Percentiles rank a stretch among this genome's conserved stretches.
phyloP scores from a whole-genome alignment of 2,329 filamentous ascomycete genomes.

The Mycosphaerella sp. region DNA sequence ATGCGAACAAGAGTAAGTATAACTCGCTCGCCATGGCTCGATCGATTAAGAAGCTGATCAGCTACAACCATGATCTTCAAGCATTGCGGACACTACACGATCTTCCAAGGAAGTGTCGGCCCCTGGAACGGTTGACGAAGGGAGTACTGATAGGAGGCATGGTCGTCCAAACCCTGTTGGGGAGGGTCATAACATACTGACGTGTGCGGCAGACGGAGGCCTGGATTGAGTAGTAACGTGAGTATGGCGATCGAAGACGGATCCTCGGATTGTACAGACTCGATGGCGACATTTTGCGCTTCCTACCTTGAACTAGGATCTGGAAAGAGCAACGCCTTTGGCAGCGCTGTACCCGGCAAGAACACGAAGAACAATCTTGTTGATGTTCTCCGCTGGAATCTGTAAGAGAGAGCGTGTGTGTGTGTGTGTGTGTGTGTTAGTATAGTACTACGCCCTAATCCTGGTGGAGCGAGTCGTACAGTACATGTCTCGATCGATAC shows the following conservation, averaged over 20 bases:
- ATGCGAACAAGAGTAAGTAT: background rate
- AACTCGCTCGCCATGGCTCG: no score
- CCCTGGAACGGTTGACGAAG: background rate
- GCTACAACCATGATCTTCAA: background rate
- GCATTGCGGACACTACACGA: background rate
- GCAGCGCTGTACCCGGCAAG: background rate
- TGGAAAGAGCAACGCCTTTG: constrained; percentile 6
- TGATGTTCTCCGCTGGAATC: constrained; percentile 5
- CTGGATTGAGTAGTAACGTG: background rate
- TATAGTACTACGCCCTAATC: no score
- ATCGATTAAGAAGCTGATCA: background rate
- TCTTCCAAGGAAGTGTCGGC: background rate
- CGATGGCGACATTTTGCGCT: constrained; percentile 4
- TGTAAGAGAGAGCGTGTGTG: background rate
- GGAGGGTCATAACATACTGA: background rate
- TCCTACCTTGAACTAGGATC: constrained; percentile 1
- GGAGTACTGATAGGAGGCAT: background rate
- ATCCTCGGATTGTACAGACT: background rate
- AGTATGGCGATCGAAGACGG: background rate
- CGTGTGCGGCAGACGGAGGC: background rate
- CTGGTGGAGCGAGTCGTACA: no score
- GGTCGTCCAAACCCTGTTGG: background rate
- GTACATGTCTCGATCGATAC: no score
- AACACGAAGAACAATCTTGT: background rate
- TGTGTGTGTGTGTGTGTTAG: background rate